Percentiles rank a stretch among this genome's conserved stretches.
These are phyloP conservation scores for Glycyrrhiza uralensis DNA, from an alignment of 306 rosid genomes.

Conservation along the genomic window DNA sequence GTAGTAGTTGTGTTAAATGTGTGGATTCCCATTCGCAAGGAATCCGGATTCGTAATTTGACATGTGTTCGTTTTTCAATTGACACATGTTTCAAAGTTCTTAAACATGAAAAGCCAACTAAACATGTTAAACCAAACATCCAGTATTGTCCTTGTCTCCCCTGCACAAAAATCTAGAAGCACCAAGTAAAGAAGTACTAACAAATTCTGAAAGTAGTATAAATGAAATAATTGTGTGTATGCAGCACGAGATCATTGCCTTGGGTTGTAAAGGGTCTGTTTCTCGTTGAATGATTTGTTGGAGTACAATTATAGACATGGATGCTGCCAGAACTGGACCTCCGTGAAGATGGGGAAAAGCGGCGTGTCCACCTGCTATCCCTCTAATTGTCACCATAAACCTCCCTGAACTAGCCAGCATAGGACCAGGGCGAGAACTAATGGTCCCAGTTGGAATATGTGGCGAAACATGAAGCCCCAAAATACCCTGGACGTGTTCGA, in stretches of 20 bases:
- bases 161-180: too few species aligned
- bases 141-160: too few species aligned
- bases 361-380: too few species aligned
- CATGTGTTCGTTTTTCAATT: too few species aligned
- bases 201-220: too few species aligned
- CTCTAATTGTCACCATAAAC: conserved; percentile 36
- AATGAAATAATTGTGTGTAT: background rate
- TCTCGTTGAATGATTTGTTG: conserved; percentile 61
- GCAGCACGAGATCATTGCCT: background rate
- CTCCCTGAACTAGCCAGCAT: conserved; percentile 43
- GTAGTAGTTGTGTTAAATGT: too few species aligned
- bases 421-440: conserved; percentile 54
- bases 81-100: too few species aligned
- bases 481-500: conserved; percentile 46
- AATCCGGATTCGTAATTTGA: too few species aligned
- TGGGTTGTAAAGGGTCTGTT: conserved; percentile 50
- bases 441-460: conserved; percentile 25
- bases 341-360: conserved; percentile 32
- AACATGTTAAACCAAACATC: too few species aligned
- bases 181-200: too few species aligned
- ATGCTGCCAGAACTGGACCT: conserved; percentile 42
- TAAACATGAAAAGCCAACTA: too few species aligned
- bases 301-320: conserved; percentile 40
- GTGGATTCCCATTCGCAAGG: too few species aligned
- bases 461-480: conserved; percentile 50